Evolutionary conservation across 176 grass and related monocot species (phyloP), one percentile per base, ranked within the genome.

Genomic region (Ensete glaucum): DNA sequence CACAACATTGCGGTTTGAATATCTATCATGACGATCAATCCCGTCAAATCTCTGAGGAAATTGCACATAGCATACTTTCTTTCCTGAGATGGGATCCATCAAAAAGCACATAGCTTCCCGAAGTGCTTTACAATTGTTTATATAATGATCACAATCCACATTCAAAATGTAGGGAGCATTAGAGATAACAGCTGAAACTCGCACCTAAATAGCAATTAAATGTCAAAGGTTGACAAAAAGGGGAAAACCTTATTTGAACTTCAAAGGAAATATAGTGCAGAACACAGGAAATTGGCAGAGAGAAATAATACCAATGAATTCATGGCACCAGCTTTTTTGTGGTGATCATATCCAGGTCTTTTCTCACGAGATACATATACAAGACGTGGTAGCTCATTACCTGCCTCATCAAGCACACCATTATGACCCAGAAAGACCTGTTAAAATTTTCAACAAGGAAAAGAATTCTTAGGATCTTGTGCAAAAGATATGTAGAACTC

Each of bases 321-420:
- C 85, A 87, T 87, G 17, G 85, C 85, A 75, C 85, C 85, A 71
- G 85, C 85, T 64, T 87, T 87, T 69, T 87, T 87, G 64, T 87
- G 85, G 80, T 87, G 85, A 82, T 87, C 55, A 76, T 76, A 76
- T 64, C 85, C 80, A 17, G 76, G 80, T 73, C 80, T 87, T 59
- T 87, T 87, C 73, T 87, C 85, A 62, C 85, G 85, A 50, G 85
- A 87, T 75, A 87, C 79, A 72, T 87, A 87, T n/a, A 87, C 77
- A 13, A 87, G 73, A 19, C 62, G 66, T 27, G 85, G 85, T 10
- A 87, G 48, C 56, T 73, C 63, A 82, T 72, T 76, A 74, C 76
- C 85, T 13, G 70, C 79, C 52, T 87, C 80, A 50, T 87, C 85
- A 71, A 63, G 19, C 17, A 78, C 50, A 76, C 53, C 76, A 79